Percentiles rank a stretch among this genome's conserved stretches.
phyloP scores from a whole-genome alignment of 768 basidiomycete species.

The Clathrus columnatus region DNA sequence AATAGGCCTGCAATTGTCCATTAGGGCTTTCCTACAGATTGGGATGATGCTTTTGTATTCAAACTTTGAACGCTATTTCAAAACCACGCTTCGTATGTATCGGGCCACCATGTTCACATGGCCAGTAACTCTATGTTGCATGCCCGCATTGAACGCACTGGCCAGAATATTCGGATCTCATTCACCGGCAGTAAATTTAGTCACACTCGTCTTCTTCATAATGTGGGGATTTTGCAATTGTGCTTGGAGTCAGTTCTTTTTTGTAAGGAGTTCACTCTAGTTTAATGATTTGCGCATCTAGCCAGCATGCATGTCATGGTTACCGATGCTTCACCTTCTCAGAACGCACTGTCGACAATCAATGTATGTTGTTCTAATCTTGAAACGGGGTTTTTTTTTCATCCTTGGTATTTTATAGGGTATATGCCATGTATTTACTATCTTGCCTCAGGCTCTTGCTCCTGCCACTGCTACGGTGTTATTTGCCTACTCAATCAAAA shows the following conservation, averaged over 20 bases:
- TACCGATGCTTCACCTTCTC: conserved; percentile 12
- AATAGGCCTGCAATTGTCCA: conserved; percentile 12
- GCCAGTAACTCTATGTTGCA: conserved; percentile 6
- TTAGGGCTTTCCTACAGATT: conserved; percentile 10
- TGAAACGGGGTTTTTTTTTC: neutral
- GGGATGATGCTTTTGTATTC: conserved; percentile 2
- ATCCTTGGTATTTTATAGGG: no score
- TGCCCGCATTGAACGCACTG: conserved; percentile 7
- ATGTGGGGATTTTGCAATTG: conserved; percentile 7
- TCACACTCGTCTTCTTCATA: conserved; percentile 3
- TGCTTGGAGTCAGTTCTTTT: conserved; percentile 8
- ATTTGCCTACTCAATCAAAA: conserved; percentile 14
- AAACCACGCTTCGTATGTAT: conserved; percentile 6
- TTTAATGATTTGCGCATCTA: neutral
- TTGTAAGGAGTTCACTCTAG: neutral
- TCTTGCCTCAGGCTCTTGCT: conserved; percentile 14
- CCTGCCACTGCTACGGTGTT: conserved; percentile 13
- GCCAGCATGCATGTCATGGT: conserved; percentile 10
- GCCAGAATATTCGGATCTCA: neutral
- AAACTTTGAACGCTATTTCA: conserved; percentile 2
- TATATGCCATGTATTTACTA: conserved; percentile 13
- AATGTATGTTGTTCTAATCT: conserved; percentile 8
- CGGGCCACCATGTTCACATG: neutral
- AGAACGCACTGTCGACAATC: conserved; percentile 10
- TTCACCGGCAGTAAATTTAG: neutral